Conservation (phyloP, 106 monocot genomes). For the Phalaenopsis equestris region DNA sequence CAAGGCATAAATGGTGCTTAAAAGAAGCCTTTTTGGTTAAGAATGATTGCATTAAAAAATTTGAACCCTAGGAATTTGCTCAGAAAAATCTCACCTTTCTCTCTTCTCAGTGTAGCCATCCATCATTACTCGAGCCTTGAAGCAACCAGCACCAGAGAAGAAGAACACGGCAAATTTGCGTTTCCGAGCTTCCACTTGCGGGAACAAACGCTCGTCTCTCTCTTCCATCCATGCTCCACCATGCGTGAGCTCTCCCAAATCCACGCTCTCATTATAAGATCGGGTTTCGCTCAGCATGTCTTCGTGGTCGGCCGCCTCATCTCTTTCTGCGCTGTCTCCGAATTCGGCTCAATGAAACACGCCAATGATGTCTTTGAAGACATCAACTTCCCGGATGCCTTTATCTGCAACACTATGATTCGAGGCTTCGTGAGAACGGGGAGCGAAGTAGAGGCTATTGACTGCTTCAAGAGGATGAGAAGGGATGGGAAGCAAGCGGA, state of each 20-base stretch:
- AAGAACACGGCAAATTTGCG: neutral
- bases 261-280: constrained; percentile 34
- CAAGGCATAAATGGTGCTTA: neutral
- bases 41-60: neutral
- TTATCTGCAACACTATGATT: constrained; percentile 64
- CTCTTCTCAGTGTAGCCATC: neutral
- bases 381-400: constrained; percentile 33
- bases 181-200: constrained; percentile 2
- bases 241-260: constrained; percentile 31
- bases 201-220: constrained; percentile 30
- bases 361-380: constrained; percentile 28
- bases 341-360: constrained; percentile 25
- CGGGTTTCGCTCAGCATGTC: constrained; percentile 55
- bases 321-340: constrained; percentile 47
- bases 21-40: neutral
- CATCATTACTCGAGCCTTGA: neutral
- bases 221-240: constrained; percentile 29
- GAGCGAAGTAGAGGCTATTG: constrained; percentile 31
- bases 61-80: neutral
- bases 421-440: constrained; percentile 37
- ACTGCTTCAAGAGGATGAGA: constrained; percentile 35
- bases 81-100: neutral
- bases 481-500: constrained; percentile 22
- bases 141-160: neutral
- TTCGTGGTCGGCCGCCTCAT: constrained; percentile 40